Percentiles rank a stretch among this genome's conserved stretches.
phyloP scores from a whole-genome alignment of 768 basidiomycete species.

The Mycena indigotica region DNA sequence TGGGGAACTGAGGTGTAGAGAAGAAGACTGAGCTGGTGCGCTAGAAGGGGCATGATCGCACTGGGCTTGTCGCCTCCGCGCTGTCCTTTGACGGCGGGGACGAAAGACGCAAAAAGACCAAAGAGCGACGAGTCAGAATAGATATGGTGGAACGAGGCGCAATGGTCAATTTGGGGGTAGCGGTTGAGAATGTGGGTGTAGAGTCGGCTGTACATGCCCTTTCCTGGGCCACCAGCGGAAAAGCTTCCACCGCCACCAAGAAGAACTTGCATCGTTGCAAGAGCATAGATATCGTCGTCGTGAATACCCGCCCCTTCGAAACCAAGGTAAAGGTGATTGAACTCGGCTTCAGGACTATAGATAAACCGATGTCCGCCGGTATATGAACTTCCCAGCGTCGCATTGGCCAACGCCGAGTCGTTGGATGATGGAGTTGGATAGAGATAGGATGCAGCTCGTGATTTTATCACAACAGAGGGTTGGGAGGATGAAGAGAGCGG shows the following conservation, averaged over 20 bases:
- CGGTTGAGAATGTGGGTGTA: slow-evolving; percentile 97
- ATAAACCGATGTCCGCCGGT: slow-evolving; percentile 84
- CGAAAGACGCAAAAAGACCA: slow-evolving; percentile 85
- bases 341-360: slow-evolving; percentile 61
- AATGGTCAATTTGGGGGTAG: slow-evolving; percentile 92
- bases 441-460: slow-evolving; percentile 78
- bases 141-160: slow-evolving; percentile 96
- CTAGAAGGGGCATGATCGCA: slow-evolving; percentile 80
- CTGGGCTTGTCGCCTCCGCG: slow-evolving; percentile 64
- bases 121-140: slow-evolving; percentile 94
- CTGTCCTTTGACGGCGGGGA: slow-evolving; percentile 59
- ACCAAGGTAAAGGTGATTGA: slow-evolving; percentile 90
- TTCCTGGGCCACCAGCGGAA: slow-evolving; percentile 97
- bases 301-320: slow-evolving; percentile 92
- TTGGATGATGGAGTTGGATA: slow-evolving; percentile 44
- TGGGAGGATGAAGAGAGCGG: slow-evolving; percentile 56
- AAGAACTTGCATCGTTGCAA: slow-evolving; percentile 93
- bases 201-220: slow-evolving; percentile 97
- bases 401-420: slow-evolving; percentile 28
- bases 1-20: slow-evolving; percentile 68
- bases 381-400: slow-evolving; percentile 57
- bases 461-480: slow-evolving; percentile 60
- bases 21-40: slow-evolving; percentile 83
- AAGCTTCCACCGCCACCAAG: slow-evolving; percentile 96
- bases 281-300: slow-evolving; percentile 88